A percentile compares a stretch with the other conserved stretches of the same genome.
These are phyloP conservation scores for Darksidea phi DNA, from an alignment of 495 filamentous ascomycete species.

Conservation along the genomic window DNA sequence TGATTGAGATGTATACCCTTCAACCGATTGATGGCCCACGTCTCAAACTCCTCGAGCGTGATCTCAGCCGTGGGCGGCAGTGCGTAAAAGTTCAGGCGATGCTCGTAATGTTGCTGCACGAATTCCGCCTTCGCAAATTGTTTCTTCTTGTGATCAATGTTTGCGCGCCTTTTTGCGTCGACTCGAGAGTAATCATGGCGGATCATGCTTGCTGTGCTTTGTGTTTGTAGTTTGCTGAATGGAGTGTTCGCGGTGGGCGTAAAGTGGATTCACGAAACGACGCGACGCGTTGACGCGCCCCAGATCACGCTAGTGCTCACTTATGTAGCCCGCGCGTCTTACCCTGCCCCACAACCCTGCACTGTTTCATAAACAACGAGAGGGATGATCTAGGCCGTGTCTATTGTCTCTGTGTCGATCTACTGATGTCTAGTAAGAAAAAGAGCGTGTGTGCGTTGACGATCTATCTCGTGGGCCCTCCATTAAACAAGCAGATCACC, in stretches of 20 bases:
- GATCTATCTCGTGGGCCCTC: neutral
- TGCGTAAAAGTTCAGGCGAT: conserved; percentile 90
- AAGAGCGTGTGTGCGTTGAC: too few relatives aligned
- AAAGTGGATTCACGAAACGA: neutral
- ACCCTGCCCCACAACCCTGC: too few relatives aligned
- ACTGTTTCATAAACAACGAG: too few relatives aligned
- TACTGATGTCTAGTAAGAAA: neutral
- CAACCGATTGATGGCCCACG: conserved; percentile 96
- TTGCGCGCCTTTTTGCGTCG: conserved; percentile 74
- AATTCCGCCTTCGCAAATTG: conserved; percentile 76
- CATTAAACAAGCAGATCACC: conserved; percentile 61
- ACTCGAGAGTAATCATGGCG: conserved; percentile 52
- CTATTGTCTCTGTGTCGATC: conserved; percentile 11
- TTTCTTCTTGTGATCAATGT: conserved; percentile 74
- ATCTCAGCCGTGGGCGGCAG: conserved; percentile 89
- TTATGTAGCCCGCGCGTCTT: too few relatives aligned
- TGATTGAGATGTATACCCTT: conserved; percentile 54
- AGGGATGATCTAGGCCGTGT: neutral
- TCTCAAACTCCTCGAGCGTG: conserved; percentile 95
- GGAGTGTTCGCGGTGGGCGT: conserved; percentile 1
- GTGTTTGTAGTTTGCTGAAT: neutral
- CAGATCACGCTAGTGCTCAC: too few relatives aligned
- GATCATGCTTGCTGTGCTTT: conserved; percentile 24
- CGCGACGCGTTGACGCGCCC: neutral
- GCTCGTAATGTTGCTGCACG: conserved; percentile 71